A percentile compares a stretch with the other conserved stretches of the same genome.
phyloP scores from a whole-genome alignment of 202 grass and related monocot genomes.

The Setaria viridis region DNA sequence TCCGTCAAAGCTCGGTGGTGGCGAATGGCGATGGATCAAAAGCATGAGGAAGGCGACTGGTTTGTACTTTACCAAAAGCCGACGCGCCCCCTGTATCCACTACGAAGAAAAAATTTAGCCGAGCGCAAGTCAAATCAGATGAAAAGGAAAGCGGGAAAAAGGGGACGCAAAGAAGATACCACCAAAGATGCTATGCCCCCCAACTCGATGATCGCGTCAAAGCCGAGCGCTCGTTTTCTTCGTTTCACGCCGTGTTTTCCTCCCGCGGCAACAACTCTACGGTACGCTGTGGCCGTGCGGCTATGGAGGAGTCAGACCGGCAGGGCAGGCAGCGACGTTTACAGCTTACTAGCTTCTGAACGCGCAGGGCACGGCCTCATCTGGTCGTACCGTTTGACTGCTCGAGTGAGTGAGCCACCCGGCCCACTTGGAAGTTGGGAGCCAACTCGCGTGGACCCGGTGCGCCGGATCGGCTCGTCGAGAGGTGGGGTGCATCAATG shows the following conservation, averaged over 20 bases:
- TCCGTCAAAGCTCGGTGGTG: neutral
- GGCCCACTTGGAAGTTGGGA: neutral
- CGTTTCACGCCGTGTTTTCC: neutral
- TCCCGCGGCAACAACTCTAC: neutral
- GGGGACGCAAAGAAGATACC: neutral
- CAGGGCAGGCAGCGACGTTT: neutral
- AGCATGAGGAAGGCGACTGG: conserved; percentile 1
- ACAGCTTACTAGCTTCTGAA: neutral
- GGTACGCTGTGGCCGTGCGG: too few relatives aligned
- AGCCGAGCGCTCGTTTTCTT: neutral
- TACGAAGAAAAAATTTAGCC: neutral
- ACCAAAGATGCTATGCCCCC: neutral
- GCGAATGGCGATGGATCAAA: neutral
- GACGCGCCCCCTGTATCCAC: neutral
- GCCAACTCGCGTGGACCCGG: neutral
- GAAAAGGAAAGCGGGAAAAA: neutral
- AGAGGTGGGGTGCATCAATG: neutral
- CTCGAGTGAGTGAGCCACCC: neutral
- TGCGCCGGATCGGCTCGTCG: neutral
- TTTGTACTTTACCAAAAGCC: conserved; percentile 27
- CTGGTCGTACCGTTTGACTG: neutral
- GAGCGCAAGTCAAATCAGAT: conserved; percentile 22
- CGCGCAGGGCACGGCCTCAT: conserved; percentile 2
- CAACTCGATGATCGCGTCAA: neutral
- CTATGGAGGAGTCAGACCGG: neutral